Percentiles rank a stretch among this genome's conserved stretches.
Evolutionary conservation across 495 filamentous ascomycete genomes (phyloP).

Genomic region (Penicillium manginii): DNA sequence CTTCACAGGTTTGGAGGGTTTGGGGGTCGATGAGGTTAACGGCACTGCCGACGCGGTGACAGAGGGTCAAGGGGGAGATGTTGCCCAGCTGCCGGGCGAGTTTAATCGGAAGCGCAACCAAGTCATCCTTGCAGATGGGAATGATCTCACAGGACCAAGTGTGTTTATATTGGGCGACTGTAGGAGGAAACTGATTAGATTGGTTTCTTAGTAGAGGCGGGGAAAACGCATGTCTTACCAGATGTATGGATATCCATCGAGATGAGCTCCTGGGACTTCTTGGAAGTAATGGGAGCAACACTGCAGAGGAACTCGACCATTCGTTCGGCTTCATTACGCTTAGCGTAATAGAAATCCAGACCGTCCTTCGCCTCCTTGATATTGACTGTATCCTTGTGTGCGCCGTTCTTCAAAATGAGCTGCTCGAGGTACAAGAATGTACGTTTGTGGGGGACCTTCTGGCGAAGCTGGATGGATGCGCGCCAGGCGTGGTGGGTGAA

Average conservation of each 20-base stretch:
- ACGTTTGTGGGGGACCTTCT: constrained; percentile 96
- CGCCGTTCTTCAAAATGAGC: constrained; percentile 89
- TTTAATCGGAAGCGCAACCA: constrained; percentile 89
- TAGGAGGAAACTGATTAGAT: not conserved
- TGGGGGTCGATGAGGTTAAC: constrained; percentile 88
- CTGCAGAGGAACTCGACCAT: constrained; percentile 89
- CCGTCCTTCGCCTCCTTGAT: constrained; percentile 95
- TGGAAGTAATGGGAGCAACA: constrained; percentile 32
- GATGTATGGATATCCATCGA: constrained; percentile 91
- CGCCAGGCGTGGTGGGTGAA: constrained; percentile 92
- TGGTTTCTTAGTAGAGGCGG: not conserved
- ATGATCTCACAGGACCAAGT: constrained; percentile 71
- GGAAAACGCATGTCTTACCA: constrained; percentile 87
- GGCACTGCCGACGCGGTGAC: constrained; percentile 85
- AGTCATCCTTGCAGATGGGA: constrained; percentile 94
- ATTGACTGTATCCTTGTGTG: constrained; percentile 92
- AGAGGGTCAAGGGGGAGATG: constrained; percentile 80
- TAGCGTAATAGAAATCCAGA: constrained; percentile 91
- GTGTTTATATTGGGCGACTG: constrained; percentile 2
- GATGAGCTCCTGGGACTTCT: constrained; percentile 90
- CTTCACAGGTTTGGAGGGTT: constrained; percentile 87
- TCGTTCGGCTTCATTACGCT: constrained; percentile 88
- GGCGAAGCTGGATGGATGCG: constrained; percentile 87
- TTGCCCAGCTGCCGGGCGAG: constrained; percentile 84
- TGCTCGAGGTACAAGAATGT: constrained; percentile 97